Evolutionary conservation across 805 yeast species (phyloP).

Genomic region (Naumovozyma castellii): DNA sequence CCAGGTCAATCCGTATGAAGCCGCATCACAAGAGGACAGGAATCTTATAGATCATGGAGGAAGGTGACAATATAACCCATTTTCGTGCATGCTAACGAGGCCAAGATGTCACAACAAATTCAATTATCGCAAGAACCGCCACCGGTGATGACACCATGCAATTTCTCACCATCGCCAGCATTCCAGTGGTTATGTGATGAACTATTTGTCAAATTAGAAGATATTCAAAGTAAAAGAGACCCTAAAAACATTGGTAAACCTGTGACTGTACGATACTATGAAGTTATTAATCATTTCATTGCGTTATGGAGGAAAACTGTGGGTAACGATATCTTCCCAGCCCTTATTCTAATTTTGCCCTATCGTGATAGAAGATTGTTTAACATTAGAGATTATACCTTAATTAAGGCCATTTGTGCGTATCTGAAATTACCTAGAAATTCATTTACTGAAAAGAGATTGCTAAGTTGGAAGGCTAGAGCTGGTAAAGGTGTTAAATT

Average conservation of each 20-base stretch:
- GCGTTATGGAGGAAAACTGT: slow-evolving; percentile 43
- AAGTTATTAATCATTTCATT: slow-evolving; percentile 35
- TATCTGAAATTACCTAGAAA: slow-evolving; percentile 50
- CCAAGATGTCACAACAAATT: too few relatives aligned
- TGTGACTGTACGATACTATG: slow-evolving; percentile 14
- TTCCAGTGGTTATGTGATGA: slow-evolving; percentile 32
- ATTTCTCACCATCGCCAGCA: slow-evolving; percentile 31
- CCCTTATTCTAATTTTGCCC: slow-evolving; percentile 52
- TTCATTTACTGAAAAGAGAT: slow-evolving; percentile 47
- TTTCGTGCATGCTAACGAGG: too few relatives aligned
- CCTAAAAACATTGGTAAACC: slow-evolving; percentile 8
- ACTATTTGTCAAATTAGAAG: slow-evolving; percentile 24
- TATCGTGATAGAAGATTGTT: slow-evolving; percentile 54
- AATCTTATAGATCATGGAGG: too few relatives aligned
- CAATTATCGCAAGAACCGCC: too few relatives aligned
- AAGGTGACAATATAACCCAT: too few relatives aligned
- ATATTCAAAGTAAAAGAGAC: slow-evolving; percentile 4
- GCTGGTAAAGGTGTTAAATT: slow-evolving; percentile 38
- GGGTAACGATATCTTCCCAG: slow-evolving; percentile 60
- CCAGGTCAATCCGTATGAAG: too few relatives aligned
- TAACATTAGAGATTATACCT: slow-evolving; percentile 51
- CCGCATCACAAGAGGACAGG: too few relatives aligned
- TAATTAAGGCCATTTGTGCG: slow-evolving; percentile 43
- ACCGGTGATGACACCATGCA: slow-evolving; percentile 16
- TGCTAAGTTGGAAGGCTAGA: slow-evolving; percentile 40